Evolutionary conservation across 2,329 filamentous ascomycete species (phyloP).

Genomic region (Fusarium sp.): DNA sequence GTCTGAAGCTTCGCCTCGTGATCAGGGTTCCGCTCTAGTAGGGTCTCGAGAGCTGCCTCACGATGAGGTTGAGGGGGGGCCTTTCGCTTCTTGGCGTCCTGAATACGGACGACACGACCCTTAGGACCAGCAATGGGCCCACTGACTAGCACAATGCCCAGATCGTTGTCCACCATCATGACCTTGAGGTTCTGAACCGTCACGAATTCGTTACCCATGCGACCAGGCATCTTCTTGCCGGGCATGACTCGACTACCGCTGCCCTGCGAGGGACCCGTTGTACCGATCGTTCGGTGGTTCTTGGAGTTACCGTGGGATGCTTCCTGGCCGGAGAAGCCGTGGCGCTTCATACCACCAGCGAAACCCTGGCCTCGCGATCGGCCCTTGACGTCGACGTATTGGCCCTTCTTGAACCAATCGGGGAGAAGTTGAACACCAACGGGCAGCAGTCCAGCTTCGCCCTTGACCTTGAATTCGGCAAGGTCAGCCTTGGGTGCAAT

Average conservation of each 20-base stretch:
- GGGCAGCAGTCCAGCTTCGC: conserved; percentile 77
- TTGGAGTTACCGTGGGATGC: conserved; percentile 96
- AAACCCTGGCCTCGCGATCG: conserved; percentile 91
- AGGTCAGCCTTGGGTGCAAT: conserved; percentile 87
- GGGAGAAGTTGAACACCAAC: conserved; percentile 83
- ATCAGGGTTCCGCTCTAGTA: conserved; percentile 63
- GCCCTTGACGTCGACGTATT: conserved; percentile 88
- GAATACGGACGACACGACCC: conserved; percentile 84
- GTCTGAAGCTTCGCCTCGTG: conserved; percentile 61
- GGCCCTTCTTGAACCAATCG: conserved; percentile 92
- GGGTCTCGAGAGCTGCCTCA: conserved; percentile 59
- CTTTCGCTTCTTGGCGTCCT: conserved; percentile 90
- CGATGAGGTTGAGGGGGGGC: conserved; percentile 65
- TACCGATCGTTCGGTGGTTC: conserved; percentile 93
- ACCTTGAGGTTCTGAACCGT: conserved; percentile 94
- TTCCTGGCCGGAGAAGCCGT: conserved; percentile 89
- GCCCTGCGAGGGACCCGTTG: conserved; percentile 89
- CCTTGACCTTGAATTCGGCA: conserved; percentile 87
- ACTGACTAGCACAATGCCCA: conserved; percentile 89
- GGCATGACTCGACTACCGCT: conserved; percentile 92
- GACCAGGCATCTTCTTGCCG: conserved; percentile 97
- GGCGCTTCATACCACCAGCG: conserved; percentile 97
- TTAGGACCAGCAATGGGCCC: conserved; percentile 91
- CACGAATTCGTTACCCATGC: conserved; percentile 90
- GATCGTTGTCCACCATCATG: conserved; percentile 86